Evolutionary conservation across 257 asterid species (phyloP).

Genomic region (Osmanthus fragrans): DNA sequence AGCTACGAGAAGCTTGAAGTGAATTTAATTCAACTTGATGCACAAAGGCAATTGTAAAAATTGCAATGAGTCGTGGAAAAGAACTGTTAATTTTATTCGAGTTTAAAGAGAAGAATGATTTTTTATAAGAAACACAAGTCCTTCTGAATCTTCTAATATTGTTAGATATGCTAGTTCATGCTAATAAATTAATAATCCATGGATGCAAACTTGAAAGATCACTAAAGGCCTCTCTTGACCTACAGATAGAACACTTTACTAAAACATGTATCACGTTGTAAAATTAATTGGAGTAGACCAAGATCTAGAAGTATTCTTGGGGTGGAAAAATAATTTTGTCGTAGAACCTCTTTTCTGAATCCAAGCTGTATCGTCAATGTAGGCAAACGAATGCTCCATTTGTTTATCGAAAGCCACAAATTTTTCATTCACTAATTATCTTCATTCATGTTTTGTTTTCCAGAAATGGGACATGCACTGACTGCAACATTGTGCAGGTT

Average conservation of each 20-base stretch:
- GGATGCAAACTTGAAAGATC: not conserved
- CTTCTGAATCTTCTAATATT: not conserved
- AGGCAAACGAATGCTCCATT: not conserved
- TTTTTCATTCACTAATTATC: slow-evolving; percentile 29
- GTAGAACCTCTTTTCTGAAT: not conserved
- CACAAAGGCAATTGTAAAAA: not conserved
- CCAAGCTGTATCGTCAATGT: not conserved
- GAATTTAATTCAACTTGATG: no score
- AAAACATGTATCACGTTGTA: not conserved
- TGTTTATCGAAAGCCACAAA: not conserved
- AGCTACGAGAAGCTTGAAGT: no score
- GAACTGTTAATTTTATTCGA: not conserved
- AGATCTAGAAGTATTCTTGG: slow-evolving; percentile 15
- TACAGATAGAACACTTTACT: not conserved
- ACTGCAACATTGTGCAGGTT: slow-evolving; percentile 91
- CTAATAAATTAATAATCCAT: not conserved
- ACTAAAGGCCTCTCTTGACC: slow-evolving; percentile 9
- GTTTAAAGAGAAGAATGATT: no score
- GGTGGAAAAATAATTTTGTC: not conserved
- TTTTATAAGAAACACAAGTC: no score
- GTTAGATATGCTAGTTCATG: not conserved
- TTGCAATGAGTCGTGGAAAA: not conserved
- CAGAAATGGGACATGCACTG: slow-evolving; percentile 80
- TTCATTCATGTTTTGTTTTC: slow-evolving; percentile 29
- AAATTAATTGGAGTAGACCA: not conserved